Base-by-base conservation (phyloP, 768 basidiomycete genomes). In the Clitopilus hobsonii region DNA sequence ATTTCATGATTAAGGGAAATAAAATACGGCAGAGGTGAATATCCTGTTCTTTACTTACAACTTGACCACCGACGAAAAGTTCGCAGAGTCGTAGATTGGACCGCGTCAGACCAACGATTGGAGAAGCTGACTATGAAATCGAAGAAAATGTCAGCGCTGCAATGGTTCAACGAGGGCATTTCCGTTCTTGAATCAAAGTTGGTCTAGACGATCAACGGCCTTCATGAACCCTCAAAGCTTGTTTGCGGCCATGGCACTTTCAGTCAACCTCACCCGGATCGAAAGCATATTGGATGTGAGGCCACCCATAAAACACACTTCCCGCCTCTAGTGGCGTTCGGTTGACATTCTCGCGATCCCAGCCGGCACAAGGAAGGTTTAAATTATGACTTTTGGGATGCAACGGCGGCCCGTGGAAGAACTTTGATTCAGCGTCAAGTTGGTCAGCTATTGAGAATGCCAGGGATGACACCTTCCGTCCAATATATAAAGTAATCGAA, bases 11-110 rank as follows among this genome's bases (percentile, higher is more conserved):
- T 52, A 70, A 70, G 53, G 62, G 71, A 38, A 64, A 70, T 28
- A 69, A 67, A 54, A 78, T 80, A 55, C 73, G 72, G 25, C 60
- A 72, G 54, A 70, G 72, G 79, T 80, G 58, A 60, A 74, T 63
- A 22, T 23, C 41, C 11, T 45, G 25, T 50, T 51, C 41, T 30
- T 22, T 52, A 38, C 7, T 29, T 50, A 14, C 29, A 49, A 52
- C 29, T 16, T 26, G 22, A 47, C 14, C 27, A 25, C 8, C 24
- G 14, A 49, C 49, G 47, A 28, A 51, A 49, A 28, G 16, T 22
- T 49, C 10, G 10, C 51, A 74, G 75, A 53, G 71, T 75, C 50
- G n/a, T 59, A 16, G 59, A 65, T 54, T 76, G 74, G 73, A 65
- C 70, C 8, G 56, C 55, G 28, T 36, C 32, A n/a, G 32, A 36